A percentile compares a stretch with the other conserved stretches of the same genome.
Evolutionary conservation across 78 protist species (phyloP).

Genomic region (Dictyostelium firmibasis): DNA sequence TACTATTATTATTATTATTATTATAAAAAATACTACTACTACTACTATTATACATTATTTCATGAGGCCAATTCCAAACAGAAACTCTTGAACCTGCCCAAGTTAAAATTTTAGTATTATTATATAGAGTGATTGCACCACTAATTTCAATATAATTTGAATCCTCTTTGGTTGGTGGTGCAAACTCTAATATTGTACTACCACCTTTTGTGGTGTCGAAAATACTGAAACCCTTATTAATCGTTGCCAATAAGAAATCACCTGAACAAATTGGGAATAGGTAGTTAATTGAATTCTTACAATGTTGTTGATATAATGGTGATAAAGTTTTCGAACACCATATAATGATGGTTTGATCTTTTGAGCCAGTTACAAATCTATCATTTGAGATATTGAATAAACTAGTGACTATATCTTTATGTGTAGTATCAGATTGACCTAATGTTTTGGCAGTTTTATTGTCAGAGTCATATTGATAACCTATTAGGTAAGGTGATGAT

Average conservation of each 20-base stretch:
- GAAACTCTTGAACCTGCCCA: constrained; percentile 36
- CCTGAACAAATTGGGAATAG: constrained; percentile 21
- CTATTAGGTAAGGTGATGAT: constrained; percentile 26
- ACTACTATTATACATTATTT: not conserved
- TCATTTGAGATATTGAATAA: constrained; percentile 18
- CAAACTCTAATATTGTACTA: not conserved
- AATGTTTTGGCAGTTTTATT: not conserved
- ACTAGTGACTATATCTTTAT: constrained; percentile 47
- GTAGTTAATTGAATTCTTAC: constrained; percentile 17
- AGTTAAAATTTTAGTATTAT: constrained; percentile 44
- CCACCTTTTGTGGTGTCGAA: constrained; percentile 47
- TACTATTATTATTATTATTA: not conserved
- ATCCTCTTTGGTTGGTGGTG: not conserved
- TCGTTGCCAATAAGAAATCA: constrained; percentile 34
- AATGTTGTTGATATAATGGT: constrained; percentile 5
- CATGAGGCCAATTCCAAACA: constrained; percentile 45
- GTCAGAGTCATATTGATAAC: constrained; percentile 6
- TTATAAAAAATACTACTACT: not conserved
- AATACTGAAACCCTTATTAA: constrained; percentile 53
- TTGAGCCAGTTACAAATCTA: constrained; percentile 44
- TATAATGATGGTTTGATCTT: constrained; percentile 49
- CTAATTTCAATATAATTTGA: not conserved
- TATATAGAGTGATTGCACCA: constrained; percentile 59
- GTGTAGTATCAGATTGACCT: constrained; percentile 2
- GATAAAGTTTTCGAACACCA: constrained; percentile 20